A percentile compares a stretch with the other conserved stretches of the same genome.
Evolutionary conservation across 2,329 filamentous ascomycete species (phyloP).

Genomic region (Amauroascus verrucosus): DNA sequence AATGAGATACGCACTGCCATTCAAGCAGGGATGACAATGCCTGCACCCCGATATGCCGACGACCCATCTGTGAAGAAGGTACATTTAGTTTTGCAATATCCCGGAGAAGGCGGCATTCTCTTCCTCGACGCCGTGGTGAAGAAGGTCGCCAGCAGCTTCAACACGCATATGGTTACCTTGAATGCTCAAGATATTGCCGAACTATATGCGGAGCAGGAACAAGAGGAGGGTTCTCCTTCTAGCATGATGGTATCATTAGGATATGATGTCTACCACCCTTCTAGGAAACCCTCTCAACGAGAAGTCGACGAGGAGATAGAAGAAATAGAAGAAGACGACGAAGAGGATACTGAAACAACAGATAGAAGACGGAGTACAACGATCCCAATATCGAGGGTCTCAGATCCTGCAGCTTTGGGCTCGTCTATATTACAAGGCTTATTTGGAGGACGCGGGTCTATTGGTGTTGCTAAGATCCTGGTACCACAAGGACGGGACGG

Average conservation of each 20-base stretch:
- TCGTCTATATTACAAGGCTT: slow-evolving; percentile 14
- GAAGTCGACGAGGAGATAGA: slow-evolving; percentile 39
- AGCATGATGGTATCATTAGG: slow-evolving; percentile 34
- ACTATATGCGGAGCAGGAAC: slow-evolving; percentile 33
- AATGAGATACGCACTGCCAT: slow-evolving; percentile 43
- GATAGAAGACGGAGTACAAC: neutral
- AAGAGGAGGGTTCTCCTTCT: slow-evolving; percentile 26
- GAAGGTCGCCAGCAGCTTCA: slow-evolving; percentile 50
- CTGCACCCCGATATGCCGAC: slow-evolving; percentile 32
- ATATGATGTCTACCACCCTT: slow-evolving; percentile 45
- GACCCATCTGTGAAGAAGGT: slow-evolving; percentile 44
- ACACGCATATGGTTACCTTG: slow-evolving; percentile 34
- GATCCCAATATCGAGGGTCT: neutral
- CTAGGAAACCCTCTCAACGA: slow-evolving; percentile 24
- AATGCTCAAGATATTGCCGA: slow-evolving; percentile 40
- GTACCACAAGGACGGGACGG: slow-evolving; percentile 10
- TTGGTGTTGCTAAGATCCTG: slow-evolving; percentile 16
- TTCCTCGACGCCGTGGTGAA: slow-evolving; percentile 54
- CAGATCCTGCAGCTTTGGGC: slow-evolving; percentile 5
- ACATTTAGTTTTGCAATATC: slow-evolving; percentile 51
- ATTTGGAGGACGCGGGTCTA: slow-evolving; percentile 13
- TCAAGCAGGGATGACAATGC: slow-evolving; percentile 41
- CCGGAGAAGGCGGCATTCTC: slow-evolving; percentile 44
- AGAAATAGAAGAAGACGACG: slow-evolving; percentile 35
- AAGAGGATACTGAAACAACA: slow-evolving; percentile 18